Percentiles rank a stretch among this genome's conserved stretches.
phyloP scores from a whole-genome alignment of 108 stramenopile species.

The Chaetoceros muelleri region DNA sequence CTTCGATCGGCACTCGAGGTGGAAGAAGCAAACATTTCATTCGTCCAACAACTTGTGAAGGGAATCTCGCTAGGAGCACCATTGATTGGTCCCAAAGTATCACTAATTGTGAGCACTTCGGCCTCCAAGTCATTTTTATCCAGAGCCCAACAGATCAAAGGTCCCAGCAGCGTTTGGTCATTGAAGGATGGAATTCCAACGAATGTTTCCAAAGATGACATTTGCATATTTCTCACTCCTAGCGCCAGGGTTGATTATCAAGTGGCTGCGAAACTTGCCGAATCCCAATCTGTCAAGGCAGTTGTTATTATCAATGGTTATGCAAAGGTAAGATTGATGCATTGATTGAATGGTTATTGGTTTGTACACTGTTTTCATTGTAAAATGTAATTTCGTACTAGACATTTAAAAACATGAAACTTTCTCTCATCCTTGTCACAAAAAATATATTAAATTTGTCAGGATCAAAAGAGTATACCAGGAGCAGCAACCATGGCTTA shows the following conservation, averaged over 20 bases:
- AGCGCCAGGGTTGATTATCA: constrained; percentile 39
- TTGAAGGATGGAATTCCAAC: constrained; percentile 24
- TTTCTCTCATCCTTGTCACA: background rate
- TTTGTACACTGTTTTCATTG: background rate
- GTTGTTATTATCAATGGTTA: constrained; percentile 63
- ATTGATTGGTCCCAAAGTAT: constrained; percentile 41
- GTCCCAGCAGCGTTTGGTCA: constrained; percentile 9
- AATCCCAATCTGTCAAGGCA: constrained; percentile 7
- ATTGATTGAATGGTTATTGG: background rate
- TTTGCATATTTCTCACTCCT: constrained; percentile 49
- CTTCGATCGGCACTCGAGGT: constrained; percentile 51
- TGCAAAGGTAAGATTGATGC: constrained; percentile 34
- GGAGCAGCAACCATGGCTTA: constrained; percentile 62
- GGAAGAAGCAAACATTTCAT: constrained; percentile 47
- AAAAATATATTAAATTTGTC: no score
- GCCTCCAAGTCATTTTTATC: constrained; percentile 25
- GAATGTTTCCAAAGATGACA: constrained; percentile 8
- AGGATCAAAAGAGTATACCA: constrained; percentile 40
- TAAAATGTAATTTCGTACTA: background rate
- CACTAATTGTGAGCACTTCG: constrained; percentile 29
- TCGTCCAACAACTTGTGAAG: constrained; percentile 31
- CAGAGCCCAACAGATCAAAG: constrained; percentile 29
- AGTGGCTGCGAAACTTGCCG: constrained; percentile 34
- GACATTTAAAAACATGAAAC: background rate
- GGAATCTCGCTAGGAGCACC: constrained; percentile 15